Percentiles rank a stretch among this genome's conserved stretches.
Evolutionary conservation across 179 eudicot species (phyloP).

Genomic region (Silene coronaria): DNA sequence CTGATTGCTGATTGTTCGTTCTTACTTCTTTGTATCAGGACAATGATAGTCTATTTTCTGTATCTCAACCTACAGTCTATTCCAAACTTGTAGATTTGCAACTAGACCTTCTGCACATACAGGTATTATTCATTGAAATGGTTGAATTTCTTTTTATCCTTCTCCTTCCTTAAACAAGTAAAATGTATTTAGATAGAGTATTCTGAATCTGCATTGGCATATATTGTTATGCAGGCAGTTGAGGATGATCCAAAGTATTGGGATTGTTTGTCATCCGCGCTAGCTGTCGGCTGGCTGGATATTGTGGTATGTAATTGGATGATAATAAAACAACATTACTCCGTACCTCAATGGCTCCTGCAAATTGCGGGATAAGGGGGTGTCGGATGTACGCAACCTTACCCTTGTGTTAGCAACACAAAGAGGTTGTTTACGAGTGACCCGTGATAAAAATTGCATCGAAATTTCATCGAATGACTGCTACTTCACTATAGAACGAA

Average conservation of each 20-base stretch:
- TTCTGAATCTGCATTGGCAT: not conserved
- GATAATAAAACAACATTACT: not conserved
- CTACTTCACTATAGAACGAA: too few species aligned
- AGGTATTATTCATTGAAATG: conserved; percentile 36
- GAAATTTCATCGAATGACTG: too few species aligned
- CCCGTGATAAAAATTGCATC: too few species aligned
- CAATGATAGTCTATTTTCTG: conserved; percentile 58
- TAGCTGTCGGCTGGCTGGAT: conserved; percentile 96
- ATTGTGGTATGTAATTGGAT: conserved; percentile 56
- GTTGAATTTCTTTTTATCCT: not conserved
- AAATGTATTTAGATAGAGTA: not conserved
- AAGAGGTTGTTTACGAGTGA: too few species aligned
- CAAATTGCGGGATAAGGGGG: too few species aligned
- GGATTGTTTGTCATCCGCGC: conserved; percentile 72
- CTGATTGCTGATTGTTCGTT: not conserved
- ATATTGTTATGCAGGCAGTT: conserved; percentile 43
- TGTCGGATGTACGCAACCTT: too few species aligned
- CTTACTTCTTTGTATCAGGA: conserved; percentile 45
- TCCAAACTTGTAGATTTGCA: conserved; percentile 71
- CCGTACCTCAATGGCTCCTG: too few species aligned
- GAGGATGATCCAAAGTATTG: conserved; percentile 80
- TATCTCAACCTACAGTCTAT: conserved; percentile 50
- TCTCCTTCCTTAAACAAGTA: not conserved
- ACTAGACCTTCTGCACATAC: conserved; percentile 45
- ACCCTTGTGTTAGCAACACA: too few species aligned